These are phyloP conservation scores for Coemansia sp. DNA, from an alignment of 192 early-diverging fungal species.

Conservation along the genomic window DNA sequence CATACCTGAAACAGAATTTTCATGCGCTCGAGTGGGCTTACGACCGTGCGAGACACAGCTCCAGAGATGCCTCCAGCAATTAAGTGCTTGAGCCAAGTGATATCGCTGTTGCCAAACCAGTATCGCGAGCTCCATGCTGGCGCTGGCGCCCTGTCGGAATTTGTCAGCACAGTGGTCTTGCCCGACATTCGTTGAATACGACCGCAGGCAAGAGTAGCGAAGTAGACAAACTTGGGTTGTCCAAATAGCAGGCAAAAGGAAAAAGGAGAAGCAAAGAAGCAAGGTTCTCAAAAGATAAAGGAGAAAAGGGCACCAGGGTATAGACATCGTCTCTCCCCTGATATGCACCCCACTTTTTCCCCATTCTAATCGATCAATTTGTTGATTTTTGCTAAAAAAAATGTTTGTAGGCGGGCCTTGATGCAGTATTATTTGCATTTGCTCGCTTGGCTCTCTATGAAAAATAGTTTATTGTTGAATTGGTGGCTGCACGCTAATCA, in stretches of 20 bases:
- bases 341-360: not conserved
- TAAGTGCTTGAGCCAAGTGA: constrained; percentile 71
- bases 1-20: constrained; percentile 82
- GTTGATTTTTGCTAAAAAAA: not conserved
- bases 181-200: constrained; percentile 17
- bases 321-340: not conserved
- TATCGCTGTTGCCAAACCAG: constrained; percentile 52
- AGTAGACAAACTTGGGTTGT: constrained; percentile 1
- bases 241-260: not conserved
- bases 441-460: no score
- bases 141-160: constrained; percentile 14
- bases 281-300: constrained; percentile 4
- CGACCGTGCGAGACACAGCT: constrained; percentile 73
- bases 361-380: not conserved
- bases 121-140: constrained; percentile 53
- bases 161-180: constrained; percentile 27
- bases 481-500: not conserved
- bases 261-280: constrained; percentile 3
- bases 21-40: constrained; percentile 80
- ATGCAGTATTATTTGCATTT: no score
- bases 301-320: not conserved
- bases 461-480: not conserved
- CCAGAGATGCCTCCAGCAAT: constrained; percentile 76
- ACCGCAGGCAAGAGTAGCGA: not conserved
- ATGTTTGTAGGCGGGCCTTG: not conserved